Conservation (phyloP, 1,284 basidiomycete species). For the Rhodotorula mucilaginosa region DNA sequence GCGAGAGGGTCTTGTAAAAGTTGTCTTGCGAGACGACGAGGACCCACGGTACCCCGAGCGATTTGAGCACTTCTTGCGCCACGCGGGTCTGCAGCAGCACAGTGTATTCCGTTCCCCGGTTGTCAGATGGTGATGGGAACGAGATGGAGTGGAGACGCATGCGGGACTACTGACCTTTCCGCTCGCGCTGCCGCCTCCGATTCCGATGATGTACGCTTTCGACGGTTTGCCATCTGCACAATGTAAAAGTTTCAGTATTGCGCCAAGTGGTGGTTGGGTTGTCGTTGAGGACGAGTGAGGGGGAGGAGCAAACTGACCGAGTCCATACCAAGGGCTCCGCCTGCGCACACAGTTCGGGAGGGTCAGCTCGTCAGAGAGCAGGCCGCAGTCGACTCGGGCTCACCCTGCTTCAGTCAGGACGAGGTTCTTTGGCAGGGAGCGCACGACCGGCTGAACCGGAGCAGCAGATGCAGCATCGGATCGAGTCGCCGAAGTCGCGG, state of each 20-base stretch:
- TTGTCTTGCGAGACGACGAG: slow-evolving; percentile 89
- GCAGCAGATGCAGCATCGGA: neutral
- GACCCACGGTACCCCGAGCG: slow-evolving; percentile 78
- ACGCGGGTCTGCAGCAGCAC: slow-evolving; percentile 69
- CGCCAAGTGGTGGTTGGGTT: neutral
- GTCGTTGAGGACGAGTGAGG: neutral
- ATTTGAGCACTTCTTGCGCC: slow-evolving; percentile 78
- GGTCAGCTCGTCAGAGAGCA: neutral
- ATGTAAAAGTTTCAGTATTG: too few relatives aligned
- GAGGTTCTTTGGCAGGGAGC: slow-evolving; percentile 8
- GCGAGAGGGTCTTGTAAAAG: slow-evolving; percentile 80
- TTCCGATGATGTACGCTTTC: slow-evolving; percentile 86
- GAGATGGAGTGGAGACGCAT: neutral
- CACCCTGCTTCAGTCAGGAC: slow-evolving; percentile 11
- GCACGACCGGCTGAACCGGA: neutral
- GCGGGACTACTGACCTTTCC: slow-evolving; percentile 69
- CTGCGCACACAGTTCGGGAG: neutral
- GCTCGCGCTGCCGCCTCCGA: slow-evolving; percentile 89
- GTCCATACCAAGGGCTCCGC: slow-evolving; percentile 10
- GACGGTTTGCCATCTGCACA: slow-evolving; percentile 61
- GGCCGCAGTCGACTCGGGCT: neutral
- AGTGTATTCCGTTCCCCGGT: neutral
- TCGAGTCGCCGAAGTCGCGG: neutral
- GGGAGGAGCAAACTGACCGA: neutral
- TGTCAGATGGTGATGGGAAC: neutral